These are phyloP conservation scores for Pelargonium citronellum DNA, from an alignment of 441 rosid species.

Conservation along the genomic window DNA sequence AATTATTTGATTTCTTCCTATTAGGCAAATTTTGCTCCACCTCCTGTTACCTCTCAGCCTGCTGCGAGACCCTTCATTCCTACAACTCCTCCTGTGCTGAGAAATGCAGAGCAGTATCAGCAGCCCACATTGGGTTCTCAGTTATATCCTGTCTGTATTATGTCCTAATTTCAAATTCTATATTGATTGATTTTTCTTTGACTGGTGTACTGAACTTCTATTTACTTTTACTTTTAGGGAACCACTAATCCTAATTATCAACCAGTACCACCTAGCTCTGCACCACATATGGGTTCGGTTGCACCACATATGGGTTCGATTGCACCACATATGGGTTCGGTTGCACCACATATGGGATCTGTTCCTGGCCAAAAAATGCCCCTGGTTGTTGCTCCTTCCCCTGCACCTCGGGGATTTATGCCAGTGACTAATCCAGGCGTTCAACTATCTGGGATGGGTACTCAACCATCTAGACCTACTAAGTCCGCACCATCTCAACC, in stretches of 20 bases:
- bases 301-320: background rate
- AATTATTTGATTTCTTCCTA: slow-evolving; percentile 21
- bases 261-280: slow-evolving; percentile 49
- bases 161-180: slow-evolving; percentile 16
- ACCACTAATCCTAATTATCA: slow-evolving; percentile 43
- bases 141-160: slow-evolving; percentile 64
- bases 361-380: slow-evolving; percentile 53
- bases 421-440: slow-evolving; percentile 51
- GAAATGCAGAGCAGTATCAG: slow-evolving; percentile 80
- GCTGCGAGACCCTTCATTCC: slow-evolving; percentile 73
- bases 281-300: slow-evolving; percentile 30
- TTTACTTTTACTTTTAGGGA: slow-evolving; percentile 44
- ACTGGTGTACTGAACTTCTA: slow-evolving; percentile 18
- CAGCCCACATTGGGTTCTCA: slow-evolving; percentile 77
- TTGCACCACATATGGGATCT: slow-evolving; percentile 46
- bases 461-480: slow-evolving; percentile 74
- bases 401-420: slow-evolving; percentile 56
- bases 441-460: slow-evolving; percentile 62
- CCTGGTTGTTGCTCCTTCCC: slow-evolving; percentile 50
- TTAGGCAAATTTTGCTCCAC: slow-evolving; percentile 55
- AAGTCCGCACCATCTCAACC: slow-evolving; percentile 50
- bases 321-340: slow-evolving; percentile 28
- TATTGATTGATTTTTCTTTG: slow-evolving; percentile 14
- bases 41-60: slow-evolving; percentile 49
- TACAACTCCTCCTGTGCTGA: slow-evolving; percentile 65